These are phyloP conservation scores for Rhizophora apiculata DNA, from an alignment of 345 rosid genomes.

Conservation along the genomic window DNA sequence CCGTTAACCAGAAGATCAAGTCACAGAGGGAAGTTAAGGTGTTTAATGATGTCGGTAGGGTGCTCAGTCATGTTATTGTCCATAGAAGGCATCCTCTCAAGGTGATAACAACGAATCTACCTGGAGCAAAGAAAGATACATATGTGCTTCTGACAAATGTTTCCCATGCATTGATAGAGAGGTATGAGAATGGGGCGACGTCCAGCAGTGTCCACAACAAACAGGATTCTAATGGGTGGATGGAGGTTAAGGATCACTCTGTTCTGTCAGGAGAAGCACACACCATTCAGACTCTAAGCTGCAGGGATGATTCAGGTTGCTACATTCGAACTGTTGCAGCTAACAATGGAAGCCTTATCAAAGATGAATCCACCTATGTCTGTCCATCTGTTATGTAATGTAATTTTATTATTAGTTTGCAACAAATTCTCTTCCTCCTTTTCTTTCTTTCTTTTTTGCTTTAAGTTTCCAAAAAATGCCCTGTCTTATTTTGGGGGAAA, in stretches of 20 bases:
- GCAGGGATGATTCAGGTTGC: conserved; percentile 45
- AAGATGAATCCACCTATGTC: conserved; percentile 38
- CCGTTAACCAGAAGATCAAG: conserved; percentile 45
- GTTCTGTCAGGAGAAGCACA: conserved; percentile 52
- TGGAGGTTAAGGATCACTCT: conserved; percentile 66
- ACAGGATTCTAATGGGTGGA: conserved; percentile 73
- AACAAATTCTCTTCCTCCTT: not conserved
- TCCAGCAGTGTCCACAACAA: conserved; percentile 29
- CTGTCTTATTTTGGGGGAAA: not conserved
- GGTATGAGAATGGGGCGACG: conserved; percentile 24
- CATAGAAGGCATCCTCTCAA: conserved; percentile 51
- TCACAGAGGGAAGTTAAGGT: conserved; percentile 38
- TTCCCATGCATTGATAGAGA: conserved; percentile 48
- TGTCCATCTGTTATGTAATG: conserved; percentile 34
- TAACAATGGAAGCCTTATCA: conserved; percentile 37
- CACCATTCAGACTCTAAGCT: conserved; percentile 50
- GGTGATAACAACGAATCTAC: conserved; percentile 45
- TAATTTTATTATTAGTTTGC: not conserved
- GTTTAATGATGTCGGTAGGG: conserved; percentile 28
- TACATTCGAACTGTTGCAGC: conserved; percentile 42
- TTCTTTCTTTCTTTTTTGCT: not conserved
- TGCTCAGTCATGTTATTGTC: conserved; percentile 17
- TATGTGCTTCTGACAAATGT: conserved; percentile 58
- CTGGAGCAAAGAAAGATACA: conserved; percentile 32
- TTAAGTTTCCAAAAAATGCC: not conserved